A percentile compares a stretch with the other conserved stretches of the same genome.
Evolutionary conservation across 1,139 yeast genomes (phyloP).

Genomic region (Debaryomyces subglobosus): DNA sequence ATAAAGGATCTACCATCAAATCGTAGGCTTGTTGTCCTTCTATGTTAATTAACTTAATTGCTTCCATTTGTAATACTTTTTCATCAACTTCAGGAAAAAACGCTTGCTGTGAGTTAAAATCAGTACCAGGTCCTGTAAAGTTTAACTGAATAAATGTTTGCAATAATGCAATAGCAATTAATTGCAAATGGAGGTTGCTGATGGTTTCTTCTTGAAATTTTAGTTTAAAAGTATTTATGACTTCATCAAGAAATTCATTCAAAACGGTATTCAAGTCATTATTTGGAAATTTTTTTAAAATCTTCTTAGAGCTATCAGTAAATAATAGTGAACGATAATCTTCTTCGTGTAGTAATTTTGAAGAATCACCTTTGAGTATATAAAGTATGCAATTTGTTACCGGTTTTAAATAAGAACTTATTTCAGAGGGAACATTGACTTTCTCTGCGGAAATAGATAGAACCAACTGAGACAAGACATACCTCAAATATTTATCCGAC

Average conservation of each 20-base stretch:
- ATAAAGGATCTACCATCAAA: slow-evolving; percentile 56
- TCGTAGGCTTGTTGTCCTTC: slow-evolving; percentile 70
- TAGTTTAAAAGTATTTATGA: slow-evolving; percentile 15
- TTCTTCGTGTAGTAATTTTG: slow-evolving; percentile 22
- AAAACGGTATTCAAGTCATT: slow-evolving; percentile 23
- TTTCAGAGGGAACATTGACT: slow-evolving; percentile 12
- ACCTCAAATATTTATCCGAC: slow-evolving; percentile 15
- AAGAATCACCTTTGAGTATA: slow-evolving; percentile 30
- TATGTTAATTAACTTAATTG: slow-evolving; percentile 45
- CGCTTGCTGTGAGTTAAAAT: slow-evolving; percentile 35
- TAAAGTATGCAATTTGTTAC: slow-evolving; percentile 14
- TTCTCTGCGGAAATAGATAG: slow-evolving; percentile 28
- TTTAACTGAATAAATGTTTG: slow-evolving; percentile 77
- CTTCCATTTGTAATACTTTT: slow-evolving; percentile 31
- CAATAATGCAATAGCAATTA: slow-evolving; percentile 58
- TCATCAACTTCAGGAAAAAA: slow-evolving; percentile 36
- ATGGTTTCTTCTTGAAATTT: slow-evolving; percentile 16
- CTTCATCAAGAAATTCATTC: slow-evolving; percentile 21
- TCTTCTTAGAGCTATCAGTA: slow-evolving; percentile 14
- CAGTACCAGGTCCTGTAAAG: slow-evolving; percentile 79
- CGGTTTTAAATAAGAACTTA: slow-evolving; percentile 13
- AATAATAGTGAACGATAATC: slow-evolving; percentile 19
- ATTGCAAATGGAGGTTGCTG: slow-evolving; percentile 30
- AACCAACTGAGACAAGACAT: slow-evolving; percentile 27
- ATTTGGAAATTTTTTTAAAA: slow-evolving; percentile 24